Conservation (phyloP, 768 basidiomycete species). For the Atractiella rhizophila region DNA sequence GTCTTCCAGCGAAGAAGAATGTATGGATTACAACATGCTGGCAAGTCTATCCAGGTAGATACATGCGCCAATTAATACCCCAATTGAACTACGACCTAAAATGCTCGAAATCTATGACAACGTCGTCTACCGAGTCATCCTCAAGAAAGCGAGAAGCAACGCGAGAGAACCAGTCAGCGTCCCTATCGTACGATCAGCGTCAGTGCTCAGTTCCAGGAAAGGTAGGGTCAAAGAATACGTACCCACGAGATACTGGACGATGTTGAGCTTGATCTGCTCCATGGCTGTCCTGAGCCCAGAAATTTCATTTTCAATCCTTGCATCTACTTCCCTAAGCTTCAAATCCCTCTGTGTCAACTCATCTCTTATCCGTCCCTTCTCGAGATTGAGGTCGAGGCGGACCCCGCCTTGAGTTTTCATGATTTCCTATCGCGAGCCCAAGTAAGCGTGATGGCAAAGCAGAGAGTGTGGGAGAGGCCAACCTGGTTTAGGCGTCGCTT, state of each 20-base stretch:
- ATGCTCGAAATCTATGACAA: too few relatives aligned
- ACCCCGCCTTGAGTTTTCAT: conserved; percentile 80
- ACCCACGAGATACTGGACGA: conserved; percentile 18
- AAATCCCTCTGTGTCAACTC: conserved; percentile 73
- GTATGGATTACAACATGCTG: too few relatives aligned
- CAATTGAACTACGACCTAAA: too few relatives aligned
- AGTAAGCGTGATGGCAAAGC: not conserved
- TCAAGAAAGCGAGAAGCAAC: conserved; percentile 21
- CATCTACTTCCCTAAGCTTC: conserved; percentile 95
- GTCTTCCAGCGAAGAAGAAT: too few relatives aligned
- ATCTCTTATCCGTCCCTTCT: conserved; percentile 85
- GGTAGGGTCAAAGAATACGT: conserved; percentile 14
- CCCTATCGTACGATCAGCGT: conserved; percentile 24
- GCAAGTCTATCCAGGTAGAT: too few relatives aligned
- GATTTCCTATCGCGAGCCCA: conserved; percentile 22
- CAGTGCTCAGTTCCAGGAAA: conserved; percentile 4
- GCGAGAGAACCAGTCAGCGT: conserved; percentile 20
- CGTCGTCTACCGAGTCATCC: too few relatives aligned
- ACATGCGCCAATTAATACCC: too few relatives aligned
- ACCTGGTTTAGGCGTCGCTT: conserved; percentile 82
- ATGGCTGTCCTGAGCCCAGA: conserved; percentile 17
- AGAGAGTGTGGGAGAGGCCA: not conserved
- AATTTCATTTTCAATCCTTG: conserved; percentile 44
- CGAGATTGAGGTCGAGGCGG: conserved; percentile 74
- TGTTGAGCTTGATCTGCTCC: conserved; percentile 23